Evolutionary conservation across 192 early-diverging fungal genomes (phyloP), one percentile per base, ranked within the genome.

Genomic region (Funneliformis geosporum): DNA sequence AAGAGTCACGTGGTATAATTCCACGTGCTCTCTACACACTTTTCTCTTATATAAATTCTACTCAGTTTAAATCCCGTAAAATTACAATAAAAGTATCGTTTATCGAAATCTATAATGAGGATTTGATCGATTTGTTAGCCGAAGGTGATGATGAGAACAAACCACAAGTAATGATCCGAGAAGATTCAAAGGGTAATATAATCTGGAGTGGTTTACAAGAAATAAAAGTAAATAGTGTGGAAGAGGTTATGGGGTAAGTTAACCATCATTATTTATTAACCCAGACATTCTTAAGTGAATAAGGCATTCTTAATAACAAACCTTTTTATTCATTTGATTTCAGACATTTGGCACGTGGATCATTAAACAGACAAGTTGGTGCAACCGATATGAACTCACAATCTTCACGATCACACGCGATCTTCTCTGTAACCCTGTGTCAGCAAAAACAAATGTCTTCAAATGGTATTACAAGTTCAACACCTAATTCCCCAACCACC

Each of bases 351-450:
- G 82, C 87, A 21, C 88, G 88, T 76, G 97, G 95, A 42, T 92
- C 93, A 16, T 86, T 87, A 67, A 91, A 91, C 43, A 88, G 98
- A 60, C 94, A 94, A 70, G 98, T 97, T 0, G 92, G 94, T 38
- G 89, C 96, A n/a, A 99, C 98, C n/a, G 95, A 97, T 67, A 98
- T 99, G 97, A 99, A 99, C 85, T 94, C 93, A 55, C 86, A 94
- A 67, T 97, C 96, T 3, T 97, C 96, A n/a, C 87, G 97, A 68
- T 97, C 96, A 40, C 98, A 99, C 84, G 98, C 97, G 50, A 99
- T 99, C 59, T 99, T 98, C 86, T 93, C 93, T 5, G 91, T 99
- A 9, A 93, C 93, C 8, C 87, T 99, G 59, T 85, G 88, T 27
- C 98, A 99, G 81, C 89, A 94, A 68, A 89, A 86, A 76, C 90